Base-by-base conservation (phyloP, 1,139 yeast species). In the Eremothecium gossypii region DNA sequence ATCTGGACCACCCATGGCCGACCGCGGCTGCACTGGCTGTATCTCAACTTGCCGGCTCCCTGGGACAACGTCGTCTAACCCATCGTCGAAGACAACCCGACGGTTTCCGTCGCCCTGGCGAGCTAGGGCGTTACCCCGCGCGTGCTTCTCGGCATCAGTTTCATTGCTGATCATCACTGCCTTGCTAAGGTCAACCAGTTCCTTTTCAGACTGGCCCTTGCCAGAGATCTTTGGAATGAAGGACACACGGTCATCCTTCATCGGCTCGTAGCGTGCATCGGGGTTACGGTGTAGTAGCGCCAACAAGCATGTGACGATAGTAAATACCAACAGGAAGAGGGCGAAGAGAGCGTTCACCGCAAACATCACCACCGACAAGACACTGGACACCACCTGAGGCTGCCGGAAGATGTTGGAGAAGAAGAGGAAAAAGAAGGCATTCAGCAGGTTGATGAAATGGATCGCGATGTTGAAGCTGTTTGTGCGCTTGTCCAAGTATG, bases 211-310 rank as follows among this genome's bases (percentile, higher is more conserved):
- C 29, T 72, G 71, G 36, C 64, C 65, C 39, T 55, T 52, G 12
- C 54, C 53, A 47, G 42, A 64, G 54, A 49, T 59, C 51, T 72
- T 69, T 51, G 80, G 77, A 49, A 79, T 82, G 64, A 91, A 91
- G 17, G 96, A 84, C 43, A 85, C 93, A 63, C 98, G 79, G 60
- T 91, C 98, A 62, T 91, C 98, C 55, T 83, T 83, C 86, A 91
- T 85, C 52, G 96, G 96, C 69, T 87, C 93, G 68, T 91, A 91
- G 54, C 96, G 75, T 11, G 93, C 79, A 65, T 91, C 98, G 44
- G 98, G 98, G 63, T 91, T 87, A 69, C 83, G 86, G 63, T 85
- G 82, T 30, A 89, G 57, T 53, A 89, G 65, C 0, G 96, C 96
- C 62, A 86, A 71, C 8, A 81, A 71, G 67, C 96, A 87, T 4